phyloP scores from a whole-genome alignment of 129 eudicot genomes.

The Oenanthe sinensis region DNA sequence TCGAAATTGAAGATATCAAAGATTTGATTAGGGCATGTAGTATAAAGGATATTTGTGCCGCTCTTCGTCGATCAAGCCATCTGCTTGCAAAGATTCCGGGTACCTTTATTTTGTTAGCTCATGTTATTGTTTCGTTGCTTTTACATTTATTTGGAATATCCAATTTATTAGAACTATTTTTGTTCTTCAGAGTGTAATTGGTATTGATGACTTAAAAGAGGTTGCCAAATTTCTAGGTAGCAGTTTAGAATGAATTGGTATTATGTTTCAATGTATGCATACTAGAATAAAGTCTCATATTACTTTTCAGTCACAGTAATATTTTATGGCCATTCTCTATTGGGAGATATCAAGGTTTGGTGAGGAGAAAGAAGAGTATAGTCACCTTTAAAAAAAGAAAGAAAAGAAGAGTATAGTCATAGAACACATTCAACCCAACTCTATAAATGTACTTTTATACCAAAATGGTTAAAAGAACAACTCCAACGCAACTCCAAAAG shows the following conservation, averaged over 20 bases:
- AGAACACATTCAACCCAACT: too few species aligned
- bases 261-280: neutral
- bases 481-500: too few species aligned
- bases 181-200: neutral
- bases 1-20: slow-evolving; percentile 36
- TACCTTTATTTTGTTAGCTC: neutral
- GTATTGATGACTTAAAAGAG: neutral
- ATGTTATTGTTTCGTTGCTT: neutral
- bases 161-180: neutral
- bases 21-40: slow-evolving; percentile 41
- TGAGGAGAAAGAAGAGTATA: neutral
- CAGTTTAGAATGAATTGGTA: neutral
- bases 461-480: too few species aligned
- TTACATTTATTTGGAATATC: neutral
- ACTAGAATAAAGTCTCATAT: neutral
- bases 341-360: neutral
- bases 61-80: slow-evolving; percentile 36
- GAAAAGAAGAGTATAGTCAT: too few species aligned
- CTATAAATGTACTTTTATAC: too few species aligned
- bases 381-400: too few species aligned
- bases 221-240: neutral
- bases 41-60: slow-evolving; percentile 26
- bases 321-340: neutral
- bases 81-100: slow-evolving; percentile 52
- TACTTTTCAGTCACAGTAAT: neutral